Evolutionary conservation across 2,329 filamentous ascomycete species (phyloP).

Genomic region (Ophiostoma perfectum): DNA sequence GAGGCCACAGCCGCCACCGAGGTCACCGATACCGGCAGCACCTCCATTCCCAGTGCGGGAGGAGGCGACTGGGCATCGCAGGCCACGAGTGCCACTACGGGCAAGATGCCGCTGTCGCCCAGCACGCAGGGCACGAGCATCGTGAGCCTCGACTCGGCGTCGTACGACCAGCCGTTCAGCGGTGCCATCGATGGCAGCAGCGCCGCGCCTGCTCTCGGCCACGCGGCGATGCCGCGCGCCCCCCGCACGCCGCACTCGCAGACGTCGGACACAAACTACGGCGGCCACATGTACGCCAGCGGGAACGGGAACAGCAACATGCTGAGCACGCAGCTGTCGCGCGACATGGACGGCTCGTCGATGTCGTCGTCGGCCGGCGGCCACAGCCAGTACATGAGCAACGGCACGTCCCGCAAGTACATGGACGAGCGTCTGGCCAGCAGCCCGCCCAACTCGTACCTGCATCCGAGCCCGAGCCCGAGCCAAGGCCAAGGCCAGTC

Average conservation of each 20-base stretch:
- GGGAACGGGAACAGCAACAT: not conserved
- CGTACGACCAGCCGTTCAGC: conserved; percentile 42
- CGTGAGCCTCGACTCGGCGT: conserved; percentile 54
- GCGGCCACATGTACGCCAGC: not conserved
- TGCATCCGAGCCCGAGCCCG: conserved; percentile 22
- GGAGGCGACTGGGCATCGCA: conserved; percentile 54
- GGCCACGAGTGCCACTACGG: conserved; percentile 57
- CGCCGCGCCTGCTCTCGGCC: conserved; percentile 25
- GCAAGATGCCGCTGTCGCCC: conserved; percentile 59
- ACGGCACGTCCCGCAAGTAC: not conserved
- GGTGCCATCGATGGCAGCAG: conserved; percentile 28
- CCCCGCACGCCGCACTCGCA: conserved; percentile 13
- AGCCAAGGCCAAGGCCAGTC: conserved; percentile 24
- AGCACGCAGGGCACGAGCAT: conserved; percentile 63
- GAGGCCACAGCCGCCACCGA: conserved; percentile 40
- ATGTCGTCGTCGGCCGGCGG: conserved; percentile 26
- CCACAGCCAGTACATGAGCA: conserved; percentile 34
- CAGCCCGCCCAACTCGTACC: conserved; percentile 4
- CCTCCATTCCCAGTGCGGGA: conserved; percentile 47
- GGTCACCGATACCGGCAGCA: conserved; percentile 56
- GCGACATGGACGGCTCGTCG: conserved; percentile 35
- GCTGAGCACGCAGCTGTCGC: conserved; percentile 31
- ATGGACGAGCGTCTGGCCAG: not conserved
- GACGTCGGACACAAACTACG: not conserved
- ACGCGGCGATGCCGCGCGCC: conserved; percentile 2